Evolutionary conservation across 148 eudicot genomes (phyloP).

Genomic region (Rhododendron ovatum): DNA sequence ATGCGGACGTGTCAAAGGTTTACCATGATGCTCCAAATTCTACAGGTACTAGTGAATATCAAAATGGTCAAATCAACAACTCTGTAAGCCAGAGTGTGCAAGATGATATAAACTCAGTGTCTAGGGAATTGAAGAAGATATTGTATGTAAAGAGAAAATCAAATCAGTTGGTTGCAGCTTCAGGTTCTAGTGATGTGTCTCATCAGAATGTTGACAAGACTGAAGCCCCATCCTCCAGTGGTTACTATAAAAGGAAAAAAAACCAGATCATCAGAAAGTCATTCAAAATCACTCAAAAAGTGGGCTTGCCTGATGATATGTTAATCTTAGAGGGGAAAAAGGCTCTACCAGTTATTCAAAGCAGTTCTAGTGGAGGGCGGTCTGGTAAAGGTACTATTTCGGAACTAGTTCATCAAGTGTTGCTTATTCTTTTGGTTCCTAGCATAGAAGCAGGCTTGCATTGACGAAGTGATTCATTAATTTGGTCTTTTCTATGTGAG

Average conservation of each 20-base stretch:
- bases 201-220: slow-evolving; percentile 29
- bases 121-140: slow-evolving; percentile 31
- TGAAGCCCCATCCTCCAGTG: slow-evolving; percentile 40
- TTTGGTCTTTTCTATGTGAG: neutral
- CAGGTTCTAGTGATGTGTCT: slow-evolving; percentile 40
- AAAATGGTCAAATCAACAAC: slow-evolving; percentile 22
- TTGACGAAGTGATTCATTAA: neutral
- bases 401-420: neutral
- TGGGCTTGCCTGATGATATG: slow-evolving; percentile 20
- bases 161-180: slow-evolving; percentile 79
- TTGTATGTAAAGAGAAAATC: slow-evolving; percentile 67
- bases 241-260: slow-evolving; percentile 70
- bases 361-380: slow-evolving; percentile 35
- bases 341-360: slow-evolving; percentile 20
- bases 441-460: neutral
- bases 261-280: slow-evolving; percentile 80
- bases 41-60: slow-evolving; percentile 29
- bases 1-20: slow-evolving; percentile 18
- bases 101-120: slow-evolving; percentile 39
- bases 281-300: slow-evolving; percentile 19
- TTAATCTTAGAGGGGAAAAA: slow-evolving; percentile 24
- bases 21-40: slow-evolving; percentile 25
- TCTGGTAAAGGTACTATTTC: slow-evolving; percentile 41
- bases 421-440: neutral
- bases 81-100: slow-evolving; percentile 33